Evolutionary conservation across 495 filamentous ascomycete species (phyloP).

Genomic region (Parathielavia appendiculata): DNA sequence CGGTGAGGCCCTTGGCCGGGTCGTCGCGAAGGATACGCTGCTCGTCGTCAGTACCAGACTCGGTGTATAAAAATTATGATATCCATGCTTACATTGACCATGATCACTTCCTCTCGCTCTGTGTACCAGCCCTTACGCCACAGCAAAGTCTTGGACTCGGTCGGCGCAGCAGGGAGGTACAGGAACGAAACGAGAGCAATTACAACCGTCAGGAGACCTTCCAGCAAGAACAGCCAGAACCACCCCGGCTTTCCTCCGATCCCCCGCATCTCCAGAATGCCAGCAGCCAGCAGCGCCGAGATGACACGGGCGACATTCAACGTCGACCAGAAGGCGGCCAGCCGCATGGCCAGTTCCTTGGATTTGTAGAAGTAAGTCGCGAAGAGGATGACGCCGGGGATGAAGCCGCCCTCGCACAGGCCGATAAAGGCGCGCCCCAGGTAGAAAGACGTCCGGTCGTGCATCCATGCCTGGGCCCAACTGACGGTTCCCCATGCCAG

Average conservation of each 20-base stretch:
- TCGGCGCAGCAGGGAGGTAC: conserved; percentile 10
- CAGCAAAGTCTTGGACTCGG: conserved; percentile 49
- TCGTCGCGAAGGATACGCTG: conserved; percentile 59
- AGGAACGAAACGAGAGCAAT: conserved; percentile 38
- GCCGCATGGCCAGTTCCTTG: conserved; percentile 45
- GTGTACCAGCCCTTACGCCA: conserved; percentile 56
- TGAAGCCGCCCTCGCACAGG: conserved; percentile 49
- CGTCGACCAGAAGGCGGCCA: conserved; percentile 47
- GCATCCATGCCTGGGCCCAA: conserved; percentile 28
- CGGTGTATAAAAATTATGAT: no score
- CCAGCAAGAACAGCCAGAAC: conserved; percentile 50
- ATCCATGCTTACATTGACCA: no score
- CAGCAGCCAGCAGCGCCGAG: conserved; percentile 48
- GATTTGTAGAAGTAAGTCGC: conserved; percentile 52
- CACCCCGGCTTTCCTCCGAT: conserved; percentile 49
- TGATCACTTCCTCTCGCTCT: conserved; percentile 52
- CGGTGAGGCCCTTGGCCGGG: conserved; percentile 58
- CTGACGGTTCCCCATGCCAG: conserved; percentile 47
- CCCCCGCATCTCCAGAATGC: conserved; percentile 47
- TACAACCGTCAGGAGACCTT: conserved; percentile 46
- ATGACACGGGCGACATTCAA: conserved; percentile 44
- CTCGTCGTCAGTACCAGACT: no score
- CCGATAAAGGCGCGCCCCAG: conserved; percentile 37
- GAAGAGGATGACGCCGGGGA: conserved; percentile 49
- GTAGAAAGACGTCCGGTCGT: conserved; percentile 35